Percentiles rank a stretch among this genome's conserved stretches.
Conservation (phyloP, 371 early-diverging fungal species). For the Mortierella sp. region DNA sequence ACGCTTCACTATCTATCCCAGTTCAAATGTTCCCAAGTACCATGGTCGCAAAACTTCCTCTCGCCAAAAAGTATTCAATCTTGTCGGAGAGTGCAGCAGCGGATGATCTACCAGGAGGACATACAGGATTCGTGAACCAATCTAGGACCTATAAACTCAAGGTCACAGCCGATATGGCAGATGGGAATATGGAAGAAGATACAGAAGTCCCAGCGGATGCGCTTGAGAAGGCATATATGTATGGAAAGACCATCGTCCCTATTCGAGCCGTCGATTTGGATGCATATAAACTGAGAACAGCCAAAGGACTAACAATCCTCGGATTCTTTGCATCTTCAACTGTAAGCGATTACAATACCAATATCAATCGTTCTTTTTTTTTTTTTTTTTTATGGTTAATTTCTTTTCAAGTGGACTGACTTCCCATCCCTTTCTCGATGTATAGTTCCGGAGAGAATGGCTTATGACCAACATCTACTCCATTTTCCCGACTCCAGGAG, state of each 20-base stretch:
- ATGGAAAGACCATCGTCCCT: constrained; percentile 78
- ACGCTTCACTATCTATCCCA: constrained; percentile 62
- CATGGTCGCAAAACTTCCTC: constrained; percentile 61
- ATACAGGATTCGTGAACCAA: constrained; percentile 62
- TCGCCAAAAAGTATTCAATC: constrained; percentile 71
- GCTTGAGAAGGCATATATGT: constrained; percentile 73
- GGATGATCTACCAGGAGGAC: constrained; percentile 38
- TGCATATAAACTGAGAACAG: constrained; percentile 65
- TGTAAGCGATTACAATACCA: constrained; percentile 41
- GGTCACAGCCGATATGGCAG: constrained; percentile 30
- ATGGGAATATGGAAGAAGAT: constrained; percentile 51
- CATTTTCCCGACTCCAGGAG: constrained; percentile 61
- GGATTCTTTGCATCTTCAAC: constrained; percentile 63
- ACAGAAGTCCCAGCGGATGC: constrained; percentile 61
- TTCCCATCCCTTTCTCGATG: constrained; percentile 5
- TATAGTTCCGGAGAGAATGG: constrained; percentile 72
- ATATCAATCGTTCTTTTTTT: neutral
- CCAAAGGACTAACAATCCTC: constrained; percentile 71
- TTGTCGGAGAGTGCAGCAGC: constrained; percentile 59
- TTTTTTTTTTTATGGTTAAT: no score
- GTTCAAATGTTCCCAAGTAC: constrained; percentile 73
- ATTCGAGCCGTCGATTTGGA: constrained; percentile 72
- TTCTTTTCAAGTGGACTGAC: no score
- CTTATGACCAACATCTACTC: constrained; percentile 66
- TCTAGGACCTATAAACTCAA: constrained; percentile 62